Conservation (phyloP, 2,329 filamentous ascomycete species). For the Fusarium concolor region DNA sequence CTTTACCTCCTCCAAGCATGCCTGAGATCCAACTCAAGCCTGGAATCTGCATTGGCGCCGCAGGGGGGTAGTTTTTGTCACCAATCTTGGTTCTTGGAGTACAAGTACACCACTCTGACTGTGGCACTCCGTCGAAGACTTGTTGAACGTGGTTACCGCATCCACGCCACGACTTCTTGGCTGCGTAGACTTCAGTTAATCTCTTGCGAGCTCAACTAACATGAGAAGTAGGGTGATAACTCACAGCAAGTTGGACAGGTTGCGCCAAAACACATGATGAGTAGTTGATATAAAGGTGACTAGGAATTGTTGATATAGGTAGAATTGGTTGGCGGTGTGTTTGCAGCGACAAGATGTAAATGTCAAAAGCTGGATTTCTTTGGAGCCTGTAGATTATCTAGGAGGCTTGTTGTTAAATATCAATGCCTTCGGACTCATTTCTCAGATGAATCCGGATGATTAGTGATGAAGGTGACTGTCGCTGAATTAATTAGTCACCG, state of each 20-base stretch:
- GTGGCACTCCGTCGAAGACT: conserved; percentile 57
- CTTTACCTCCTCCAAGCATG: conserved; percentile 34
- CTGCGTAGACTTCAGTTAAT: conserved; percentile 44
- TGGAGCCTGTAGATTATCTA: not conserved
- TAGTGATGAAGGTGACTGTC: not conserved
- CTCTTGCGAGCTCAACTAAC: not conserved
- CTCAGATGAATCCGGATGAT: not conserved
- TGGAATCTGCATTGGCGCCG: conserved; percentile 55
- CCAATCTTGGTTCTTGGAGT: conserved; percentile 57
- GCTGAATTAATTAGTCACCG: conserved; percentile 23
- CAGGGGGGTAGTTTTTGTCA: conserved; percentile 60
- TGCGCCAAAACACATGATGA: conserved; percentile 56
- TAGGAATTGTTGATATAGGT: not conserved
- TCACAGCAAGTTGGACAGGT: conserved; percentile 58
- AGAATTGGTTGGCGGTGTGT: too few species aligned
- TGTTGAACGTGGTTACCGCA: conserved; percentile 61
- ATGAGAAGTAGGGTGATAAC: conserved; percentile 17
- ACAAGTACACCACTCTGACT: conserved; percentile 62
- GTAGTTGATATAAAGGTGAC: too few species aligned
- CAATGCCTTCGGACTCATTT: not conserved
- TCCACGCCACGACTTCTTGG: conserved; percentile 62
- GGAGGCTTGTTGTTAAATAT: not conserved
- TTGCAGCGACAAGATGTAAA: not conserved
- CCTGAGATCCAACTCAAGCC: conserved; percentile 54
- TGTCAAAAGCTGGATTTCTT: not conserved